Evolutionary conservation across 805 yeast genomes (phyloP).

Genomic region (Komagataella mondaviorum): DNA sequence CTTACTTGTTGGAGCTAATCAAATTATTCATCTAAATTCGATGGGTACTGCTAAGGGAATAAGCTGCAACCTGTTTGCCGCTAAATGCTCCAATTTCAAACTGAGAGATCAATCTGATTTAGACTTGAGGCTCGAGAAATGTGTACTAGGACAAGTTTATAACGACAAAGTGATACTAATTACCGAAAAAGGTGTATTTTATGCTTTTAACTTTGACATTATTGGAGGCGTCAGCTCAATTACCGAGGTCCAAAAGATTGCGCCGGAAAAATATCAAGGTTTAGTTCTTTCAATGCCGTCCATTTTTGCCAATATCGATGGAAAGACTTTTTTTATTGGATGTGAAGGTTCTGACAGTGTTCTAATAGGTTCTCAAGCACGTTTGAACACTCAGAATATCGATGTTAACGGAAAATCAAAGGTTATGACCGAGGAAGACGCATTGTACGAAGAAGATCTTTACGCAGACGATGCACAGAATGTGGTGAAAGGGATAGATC

Average conservation of each 20-base stretch:
- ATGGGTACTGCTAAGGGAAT: constrained; percentile 55
- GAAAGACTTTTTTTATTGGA: constrained; percentile 39
- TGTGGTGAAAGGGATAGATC: constrained; percentile 6
- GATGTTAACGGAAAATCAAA: constrained; percentile 10
- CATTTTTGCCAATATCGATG: constrained; percentile 23
- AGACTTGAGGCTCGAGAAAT: constrained; percentile 41
- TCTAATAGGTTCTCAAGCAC: constrained; percentile 28
- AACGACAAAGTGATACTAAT: constrained; percentile 24
- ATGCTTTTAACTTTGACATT: constrained; percentile 16
- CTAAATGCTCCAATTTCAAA: constrained; percentile 23
- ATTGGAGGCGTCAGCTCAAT: constrained; percentile 22
- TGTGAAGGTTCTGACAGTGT: constrained; percentile 46
- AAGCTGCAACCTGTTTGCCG: constrained; percentile 44
- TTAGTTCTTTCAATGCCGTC: constrained; percentile 21
- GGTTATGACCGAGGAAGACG: constrained; percentile 22
- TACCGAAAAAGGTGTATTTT: constrained; percentile 28
- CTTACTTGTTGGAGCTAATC: constrained; percentile 61
- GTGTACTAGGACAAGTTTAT: constrained; percentile 22
- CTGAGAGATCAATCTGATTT: constrained; percentile 34
- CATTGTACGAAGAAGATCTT: constrained; percentile 28
- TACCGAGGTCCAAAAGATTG: constrained; percentile 10
- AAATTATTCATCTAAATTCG: constrained; percentile 65
- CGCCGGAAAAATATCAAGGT: constrained; percentile 9
- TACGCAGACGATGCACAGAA: constrained; percentile 19
- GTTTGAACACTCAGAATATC: constrained; percentile 3